Evolutionary conservation across 768 basidiomycete genomes (phyloP), one percentile per base, ranked within the genome.

Genomic region (Tricholomella constricta): DNA sequence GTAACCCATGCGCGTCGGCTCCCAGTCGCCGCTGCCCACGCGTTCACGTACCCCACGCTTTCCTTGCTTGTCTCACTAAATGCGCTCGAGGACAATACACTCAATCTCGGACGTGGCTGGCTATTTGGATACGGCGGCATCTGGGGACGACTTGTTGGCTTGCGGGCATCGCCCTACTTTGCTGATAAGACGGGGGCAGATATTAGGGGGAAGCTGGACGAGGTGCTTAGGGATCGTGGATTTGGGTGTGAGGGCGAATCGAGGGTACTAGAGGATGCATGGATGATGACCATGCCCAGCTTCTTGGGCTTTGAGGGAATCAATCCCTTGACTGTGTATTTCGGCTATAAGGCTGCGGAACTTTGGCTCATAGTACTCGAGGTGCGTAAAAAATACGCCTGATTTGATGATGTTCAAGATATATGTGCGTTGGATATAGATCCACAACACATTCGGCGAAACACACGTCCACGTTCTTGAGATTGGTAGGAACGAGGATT

Each of bases 401-500:
- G n/a, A n/a, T n/a, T n/a, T n/a, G n/a, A n/a, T n/a, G n/a, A n/a
- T n/a, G n/a, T n/a, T n/a, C n/a, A n/a, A n/a, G n/a, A n/a, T n/a
- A n/a, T n/a, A n/a, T n/a, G n/a, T n/a, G n/a, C n/a, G n/a, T n/a
- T n/a, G n/a, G n/a, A n/a, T n/a, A n/a, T 9, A 85, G 83, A 78
- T 85, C 7, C 87, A 89, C 61, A 89, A 88, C 62, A 88, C 86
- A 0, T 89, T 89, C 61, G 85, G 83, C 5, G 86, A 89, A 66
- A 77, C 78, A 51, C 85, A 88, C 63, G 72, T 82, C 6, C 78
- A 87, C 58, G 69, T 85, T 20, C 71, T 89, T 0, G 70, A 80
- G 49, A 55, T 74, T 0, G 78, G 75, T 11, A 62, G 63, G 11
- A 65, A 70, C 26, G 81, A 84, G 63, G 82, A 84, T 51, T 29